Base-by-base conservation (phyloP, 1,284 basidiomycete genomes). In the Ustanciosporium gigantosporum region DNA sequence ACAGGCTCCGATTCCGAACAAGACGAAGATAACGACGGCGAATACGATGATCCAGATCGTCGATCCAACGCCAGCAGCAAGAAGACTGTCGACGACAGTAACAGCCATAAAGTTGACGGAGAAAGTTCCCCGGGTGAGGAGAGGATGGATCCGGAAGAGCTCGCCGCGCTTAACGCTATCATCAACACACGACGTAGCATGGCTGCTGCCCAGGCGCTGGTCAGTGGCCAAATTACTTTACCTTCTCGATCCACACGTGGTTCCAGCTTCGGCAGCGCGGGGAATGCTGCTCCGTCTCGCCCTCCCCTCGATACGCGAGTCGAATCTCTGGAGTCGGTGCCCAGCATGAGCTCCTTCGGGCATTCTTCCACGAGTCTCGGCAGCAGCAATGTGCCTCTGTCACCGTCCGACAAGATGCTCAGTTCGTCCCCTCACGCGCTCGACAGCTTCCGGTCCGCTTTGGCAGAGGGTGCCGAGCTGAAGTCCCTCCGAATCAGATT, bases 151-250 rank as follows among this genome's bases (percentile, higher is more conserved):
- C 65, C 73, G 1, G 73, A 74, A 31, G 74, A 77, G 36, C 66
- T 77, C 13, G 74, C 74, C 5, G 67, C 67, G 19, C 59, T 77
- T 32, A 77, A 77, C 35, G 73, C 74, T 22, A 77, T 77, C 47
- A 77, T 77, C 66, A 77, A 77, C 49, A 77, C 74, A 7, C 61
- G 73, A 23, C 46, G 71, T 36, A 71, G 68, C 36, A 74, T 74
- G 71, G 74, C 67, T 8, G 66, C 71, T 3, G 74, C 74, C 11
- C 65, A 73, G 42, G 74, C 73, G 1, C 61, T 77, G 3, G 69
- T 70, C 39, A 71, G 58, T 25, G 71, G 71, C 5, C 47, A 60
- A 25, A 47, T 69, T 44, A 47, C 29, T 23, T 11, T 52, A 25
- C 23, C 39, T 1, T 34, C 60, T 4, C 53, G 45, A 6, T 29